Base-by-base conservation (phyloP, 163 green algal genomes). In the Smithsoniella earleae region DNA sequence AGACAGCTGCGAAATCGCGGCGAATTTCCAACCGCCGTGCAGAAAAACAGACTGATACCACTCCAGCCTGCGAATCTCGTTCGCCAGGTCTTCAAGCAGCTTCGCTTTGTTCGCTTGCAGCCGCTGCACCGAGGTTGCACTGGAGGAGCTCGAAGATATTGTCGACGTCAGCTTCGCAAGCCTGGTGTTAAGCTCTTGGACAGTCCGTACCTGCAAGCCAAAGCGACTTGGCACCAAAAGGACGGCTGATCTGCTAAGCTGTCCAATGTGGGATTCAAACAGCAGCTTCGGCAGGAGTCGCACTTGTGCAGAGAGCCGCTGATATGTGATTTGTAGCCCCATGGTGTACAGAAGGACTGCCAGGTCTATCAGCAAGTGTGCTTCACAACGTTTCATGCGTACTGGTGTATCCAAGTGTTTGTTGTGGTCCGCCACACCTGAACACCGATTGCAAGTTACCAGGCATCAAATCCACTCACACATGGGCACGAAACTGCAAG, bases 331-430 rank as follows among this genome's bases (percentile, higher is more conserved):
- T 33, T 69, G 58, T 16, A 69, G 58, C 5, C 58, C 58, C 27
- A 69, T 36, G 58, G 58, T 69, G 58, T 69, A 69, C n/a, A 69
- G 58, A 5, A 69, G 58, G 6, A 34, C 27, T 37, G 58, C 58
- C 5, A 69, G 58, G 25, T 69, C 58, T 4, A 69, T 33, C n/a
- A 69, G 58, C 30, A 45, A 31, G 16, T 30, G 27, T 6, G 58
- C 58, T 4, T 43, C 27, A 5, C 16, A 31, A 30, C 58, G 27
- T 18, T 5, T 69, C 30, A 45, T 30, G n/a, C 58, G 58, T 33
- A 25, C 27, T 36, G 58, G 58, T 36, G 58, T 69, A 31, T 69
- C 58, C 25, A 16, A 33, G 25, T 69, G 58, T 33, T 45, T n/a
- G 25, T 69, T 69, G 58, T 69, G 58, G 8, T 30, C 58, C n/a